Base-by-base conservation (phyloP, 768 basidiomycete species). In the Auricularia heimuer region DNA sequence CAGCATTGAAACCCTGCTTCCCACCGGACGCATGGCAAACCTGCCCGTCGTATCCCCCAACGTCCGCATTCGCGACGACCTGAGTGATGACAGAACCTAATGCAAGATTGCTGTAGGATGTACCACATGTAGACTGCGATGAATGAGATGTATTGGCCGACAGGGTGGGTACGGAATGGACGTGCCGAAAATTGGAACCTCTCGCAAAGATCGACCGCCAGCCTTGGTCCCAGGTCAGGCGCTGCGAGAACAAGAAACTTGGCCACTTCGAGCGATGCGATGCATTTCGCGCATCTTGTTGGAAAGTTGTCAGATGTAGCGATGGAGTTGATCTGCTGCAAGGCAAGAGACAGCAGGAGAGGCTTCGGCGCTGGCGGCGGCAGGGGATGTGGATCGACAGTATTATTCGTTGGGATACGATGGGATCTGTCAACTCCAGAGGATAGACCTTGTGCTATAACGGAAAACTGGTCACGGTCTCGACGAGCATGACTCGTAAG, bases 21-120 rank as follows among this genome's bases (percentile, higher is more conserved):
- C 11, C 14, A 51, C 11, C 29, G 14, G 47, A 4, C 18, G 47
- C 3, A 36, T 21, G 45, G 64, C 33, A 39, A 60, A 87, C 86
- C 79, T 88, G 86, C 14, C 89, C 89, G 69, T 91, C 89, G 64
- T 83, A 84, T 4, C 88, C 87, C 12, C 83, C 84, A 2, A 86
- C 83, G 69, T 91, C 83, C 6, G 88, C 86, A 67, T 85, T 86
- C 11, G 87, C 83, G 45, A 86, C 67, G 11, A 90, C 87, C 73
- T 91, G 89, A 0, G 89, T 88, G 65, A 89, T 72, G 35, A 87
- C 77, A 3, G 85, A 75, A 0, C 89, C 89, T 18, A 84, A 71
- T 3, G 77, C 79, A 63, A 77, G 72, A 6, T 74, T 68, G 29
- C 83, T 80, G 71, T 77, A 87, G 35, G 73, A 79, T 16, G 74